phyloP scores from a whole-genome alignment of 2,329 filamentous ascomycete species.

The Diaporthe sp. region DNA sequence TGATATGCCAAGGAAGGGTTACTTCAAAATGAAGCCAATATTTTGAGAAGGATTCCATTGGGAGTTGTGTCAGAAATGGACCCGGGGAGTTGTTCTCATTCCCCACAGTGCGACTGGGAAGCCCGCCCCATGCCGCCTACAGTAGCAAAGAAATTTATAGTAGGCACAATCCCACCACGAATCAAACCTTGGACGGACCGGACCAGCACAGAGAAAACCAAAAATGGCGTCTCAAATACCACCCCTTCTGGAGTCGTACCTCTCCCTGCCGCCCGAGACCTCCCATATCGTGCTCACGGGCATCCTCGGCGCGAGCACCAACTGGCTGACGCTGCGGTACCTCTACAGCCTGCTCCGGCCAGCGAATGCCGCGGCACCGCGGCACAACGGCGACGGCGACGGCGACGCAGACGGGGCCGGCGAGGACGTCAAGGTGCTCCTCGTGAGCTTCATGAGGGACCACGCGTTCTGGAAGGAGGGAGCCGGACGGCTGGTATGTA shows the following conservation, averaged over 20 bases:
- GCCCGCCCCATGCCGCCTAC: not conserved
- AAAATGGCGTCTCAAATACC: slow-evolving; percentile 59
- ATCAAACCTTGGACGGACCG: not conserved
- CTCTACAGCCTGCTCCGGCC: slow-evolving; percentile 61
- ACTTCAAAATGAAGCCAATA: not conserved
- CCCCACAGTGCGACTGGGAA: slow-evolving; percentile 24
- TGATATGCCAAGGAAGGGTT: not conserved
- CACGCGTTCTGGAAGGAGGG: slow-evolving; percentile 83
- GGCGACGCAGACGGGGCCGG: slow-evolving; percentile 44
- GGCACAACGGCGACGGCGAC: slow-evolving; percentile 39
- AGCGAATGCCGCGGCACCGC: not conserved
- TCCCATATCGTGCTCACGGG: slow-evolving; percentile 77
- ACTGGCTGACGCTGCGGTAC: slow-evolving; percentile 75
- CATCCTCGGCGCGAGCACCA: slow-evolving; percentile 74
- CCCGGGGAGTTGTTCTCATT: not conserved
- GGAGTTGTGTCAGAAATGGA: too few relatives aligned
- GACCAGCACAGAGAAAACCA: not conserved
- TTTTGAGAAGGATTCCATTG: not conserved
- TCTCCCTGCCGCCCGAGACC: slow-evolving; percentile 68
- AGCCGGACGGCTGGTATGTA: slow-evolving; percentile 73
- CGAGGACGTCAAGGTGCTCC: slow-evolving; percentile 69
- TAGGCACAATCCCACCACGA: not conserved
- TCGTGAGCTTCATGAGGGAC: slow-evolving; percentile 88
- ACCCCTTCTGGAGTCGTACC: slow-evolving; percentile 74
- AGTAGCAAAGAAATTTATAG: slow-evolving; percentile 24